phyloP scores from a whole-genome alignment of 257 asterid genomes.

The Eustoma russellianum region DNA sequence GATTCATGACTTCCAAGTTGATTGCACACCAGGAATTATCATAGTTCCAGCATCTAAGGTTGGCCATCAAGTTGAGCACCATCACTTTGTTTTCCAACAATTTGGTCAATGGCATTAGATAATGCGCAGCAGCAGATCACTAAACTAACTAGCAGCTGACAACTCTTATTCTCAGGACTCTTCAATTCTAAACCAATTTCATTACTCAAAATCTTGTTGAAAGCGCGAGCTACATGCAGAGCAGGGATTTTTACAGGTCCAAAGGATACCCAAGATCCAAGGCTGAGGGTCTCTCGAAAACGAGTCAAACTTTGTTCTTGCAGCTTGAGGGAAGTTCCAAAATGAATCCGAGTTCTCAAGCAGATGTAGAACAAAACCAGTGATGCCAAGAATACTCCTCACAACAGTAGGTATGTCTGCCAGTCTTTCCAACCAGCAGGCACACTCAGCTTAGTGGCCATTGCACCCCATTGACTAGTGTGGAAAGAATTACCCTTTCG shows the following conservation, averaged over 20 bases:
- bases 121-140: too few species aligned
- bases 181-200: too few species aligned
- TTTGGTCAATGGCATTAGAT: too few species aligned
- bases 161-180: too few species aligned
- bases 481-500: constrained; percentile 83
- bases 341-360: constrained; percentile 83
- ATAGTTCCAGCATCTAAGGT: too few species aligned
- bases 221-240: too few species aligned
- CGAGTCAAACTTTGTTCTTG: constrained; percentile 33
- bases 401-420: constrained; percentile 72
- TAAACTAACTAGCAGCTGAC: too few species aligned
- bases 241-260: constrained; percentile 24
- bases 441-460: constrained; percentile 71
- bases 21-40: too few species aligned
- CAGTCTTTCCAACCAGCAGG: constrained; percentile 99
- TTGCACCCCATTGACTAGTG: constrained; percentile 79
- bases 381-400: constrained; percentile 86
- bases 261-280: constrained; percentile 40
- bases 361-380: constrained; percentile 58
- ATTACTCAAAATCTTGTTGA: too few species aligned
- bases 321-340: constrained; percentile 84
- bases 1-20: too few species aligned
- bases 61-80: too few species aligned
- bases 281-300: constrained; percentile 37
- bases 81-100: too few species aligned